These are phyloP conservation scores for Metschnikowia cerradonensis DNA, from an alignment of 805 yeast genomes.

Conservation along the genomic window DNA sequence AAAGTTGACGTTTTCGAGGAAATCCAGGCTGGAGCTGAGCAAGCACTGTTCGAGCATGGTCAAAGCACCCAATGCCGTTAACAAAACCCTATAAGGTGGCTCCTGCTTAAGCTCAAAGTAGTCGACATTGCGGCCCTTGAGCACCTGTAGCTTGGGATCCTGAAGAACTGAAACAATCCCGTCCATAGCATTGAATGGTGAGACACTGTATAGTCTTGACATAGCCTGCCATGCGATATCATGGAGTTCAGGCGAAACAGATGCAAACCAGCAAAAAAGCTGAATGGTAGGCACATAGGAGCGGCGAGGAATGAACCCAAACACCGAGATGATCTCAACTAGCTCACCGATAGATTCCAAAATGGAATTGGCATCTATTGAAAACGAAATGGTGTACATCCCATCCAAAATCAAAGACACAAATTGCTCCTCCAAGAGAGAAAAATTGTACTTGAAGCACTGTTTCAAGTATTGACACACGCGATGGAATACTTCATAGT, in stretches of 20 bases:
- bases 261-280: constrained; percentile 42
- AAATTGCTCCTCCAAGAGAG: constrained; percentile 38
- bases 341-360: constrained; percentile 36
- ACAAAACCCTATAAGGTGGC: neutral
- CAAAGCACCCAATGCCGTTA: constrained; percentile 33
- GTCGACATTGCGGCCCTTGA: constrained; percentile 5
- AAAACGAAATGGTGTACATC: constrained; percentile 35
- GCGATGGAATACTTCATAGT: constrained; percentile 13
- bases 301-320: constrained; percentile 44
- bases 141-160: constrained; percentile 21
- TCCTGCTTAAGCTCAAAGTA: constrained; percentile 3
- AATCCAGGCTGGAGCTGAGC: constrained; percentile 5
- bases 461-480: constrained; percentile 36
- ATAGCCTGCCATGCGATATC: constrained; percentile 38
- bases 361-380: constrained; percentile 35
- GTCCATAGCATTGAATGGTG: constrained; percentile 26
- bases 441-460: constrained; percentile 47
- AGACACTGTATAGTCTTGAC: constrained; percentile 33
- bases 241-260: constrained; percentile 30
- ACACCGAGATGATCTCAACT: constrained; percentile 42
- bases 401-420: constrained; percentile 28
- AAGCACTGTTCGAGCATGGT: constrained; percentile 29
- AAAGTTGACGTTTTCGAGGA: neutral
- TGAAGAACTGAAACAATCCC: constrained; percentile 20
- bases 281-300: constrained; percentile 36